phyloP scores from a whole-genome alignment of 2,329 filamentous ascomycete species.

The Macrophomina pseudophaseolina region DNA sequence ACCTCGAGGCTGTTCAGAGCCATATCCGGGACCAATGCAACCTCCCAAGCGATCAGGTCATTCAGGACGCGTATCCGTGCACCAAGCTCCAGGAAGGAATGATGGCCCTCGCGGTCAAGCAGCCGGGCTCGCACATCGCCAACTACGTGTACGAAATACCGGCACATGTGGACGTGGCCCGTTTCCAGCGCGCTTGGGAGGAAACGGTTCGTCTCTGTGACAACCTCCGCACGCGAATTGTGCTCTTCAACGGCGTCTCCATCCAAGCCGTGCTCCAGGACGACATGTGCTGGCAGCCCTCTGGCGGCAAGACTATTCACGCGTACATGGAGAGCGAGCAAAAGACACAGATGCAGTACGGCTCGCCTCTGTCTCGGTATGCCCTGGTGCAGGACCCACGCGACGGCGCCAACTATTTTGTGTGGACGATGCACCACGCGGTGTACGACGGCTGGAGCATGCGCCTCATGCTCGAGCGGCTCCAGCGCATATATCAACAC shows the following conservation, averaged over 20 bases:
- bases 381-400: constrained; percentile 36
- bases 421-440: constrained; percentile 40
- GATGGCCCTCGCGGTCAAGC: constrained; percentile 58
- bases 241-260: constrained; percentile 28
- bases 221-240: constrained; percentile 54
- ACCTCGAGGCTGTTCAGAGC: not conserved
- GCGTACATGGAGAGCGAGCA: constrained; percentile 25
- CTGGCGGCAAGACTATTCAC: not conserved
- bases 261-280: not conserved
- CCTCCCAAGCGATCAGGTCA: constrained; percentile 24
- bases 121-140: constrained; percentile 59
- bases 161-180: constrained; percentile 30
- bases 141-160: not conserved
- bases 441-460: constrained; percentile 41
- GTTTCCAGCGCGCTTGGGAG: constrained; percentile 55
- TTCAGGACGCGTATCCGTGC: constrained; percentile 61
- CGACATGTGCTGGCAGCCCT: not conserved
- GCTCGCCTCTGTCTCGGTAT: constrained; percentile 45
- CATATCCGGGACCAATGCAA: not conserved
- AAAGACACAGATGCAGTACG: constrained; percentile 42
- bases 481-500: not conserved
- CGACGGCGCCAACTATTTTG: not conserved
- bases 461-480: not conserved
- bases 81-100: constrained; percentile 61
- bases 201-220: constrained; percentile 48